A percentile compares a stretch with the other conserved stretches of the same genome.
Evolutionary conservation across 306 rosid genomes (phyloP).

Genomic region (Glycine tomentella): DNA sequence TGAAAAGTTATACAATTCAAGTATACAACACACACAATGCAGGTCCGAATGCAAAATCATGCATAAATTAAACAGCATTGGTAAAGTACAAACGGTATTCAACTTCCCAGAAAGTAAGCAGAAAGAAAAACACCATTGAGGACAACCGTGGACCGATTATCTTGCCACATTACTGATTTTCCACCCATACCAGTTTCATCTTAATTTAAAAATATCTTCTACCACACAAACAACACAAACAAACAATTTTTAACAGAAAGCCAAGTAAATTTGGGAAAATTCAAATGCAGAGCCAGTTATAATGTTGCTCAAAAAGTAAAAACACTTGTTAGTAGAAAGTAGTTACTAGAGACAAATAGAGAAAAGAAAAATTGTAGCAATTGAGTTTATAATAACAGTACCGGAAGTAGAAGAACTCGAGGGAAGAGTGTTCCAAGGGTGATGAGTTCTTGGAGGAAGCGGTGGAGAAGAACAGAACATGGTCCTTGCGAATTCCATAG

Average conservation of each 20-base stretch:
- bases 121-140: neutral
- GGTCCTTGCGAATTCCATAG: conserved; percentile 76
- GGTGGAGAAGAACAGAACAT: conserved; percentile 68
- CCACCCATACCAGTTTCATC: no score
- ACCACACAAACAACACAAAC: no score
- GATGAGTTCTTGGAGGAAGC: conserved; percentile 63
- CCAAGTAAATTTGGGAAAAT: no score
- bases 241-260: no score
- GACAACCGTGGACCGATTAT: neutral
- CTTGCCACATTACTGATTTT: conserved; percentile 19
- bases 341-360: neutral
- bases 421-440: conserved; percentile 59
- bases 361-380: neutral
- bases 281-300: neutral
- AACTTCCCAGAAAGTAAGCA: neutral
- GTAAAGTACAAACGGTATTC: neutral
- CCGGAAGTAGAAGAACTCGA: conserved; percentile 60
- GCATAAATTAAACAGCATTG: conserved; percentile 22
- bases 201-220: no score
- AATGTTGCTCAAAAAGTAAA: neutral
- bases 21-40: neutral
- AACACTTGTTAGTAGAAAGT: neutral
- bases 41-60: conserved; percentile 16
- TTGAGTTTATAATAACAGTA: conserved; percentile 20
- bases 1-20: neutral